Base-by-base conservation (phyloP, 257 asterid genomes). In the Penstemon barbatus region DNA sequence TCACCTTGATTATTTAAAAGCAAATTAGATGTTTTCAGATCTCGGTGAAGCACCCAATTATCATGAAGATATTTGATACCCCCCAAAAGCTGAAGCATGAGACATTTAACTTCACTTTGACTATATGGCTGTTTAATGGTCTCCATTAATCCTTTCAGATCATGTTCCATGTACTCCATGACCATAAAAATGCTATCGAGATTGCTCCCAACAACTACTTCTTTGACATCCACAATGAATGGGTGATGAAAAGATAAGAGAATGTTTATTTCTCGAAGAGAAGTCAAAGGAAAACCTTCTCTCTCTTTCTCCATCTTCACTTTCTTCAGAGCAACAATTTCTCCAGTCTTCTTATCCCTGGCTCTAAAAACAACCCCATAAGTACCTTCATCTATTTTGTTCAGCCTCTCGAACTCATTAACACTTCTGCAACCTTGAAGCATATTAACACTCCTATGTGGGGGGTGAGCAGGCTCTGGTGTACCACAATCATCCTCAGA, bases 131-230 rank as follows among this genome's bases (percentile, higher is more conserved):
- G 97, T 60, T 81, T 86, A 90, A 87, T 92, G 40, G 89, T 79
- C 85, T 92, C 96, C 96, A 92, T 83, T 72, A 92, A 79, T 57
- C 82, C 96, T 80, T 92, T 92, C 18, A 92, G 89, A 77, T 92
- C 98, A 73, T 92, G 98, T 71, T 92, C 98, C 98, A 92, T 92
- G 81, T 92, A 92, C 83, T 92, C 98, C 98, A 92, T 92, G 71
- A 86, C 98, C 97, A 92, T 87, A 77, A 83, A 92, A 68, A 92
- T 92, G 78, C 90, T 83, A 76, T 92, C 97, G 71, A 92, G 90
- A 80, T 61, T 87, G 83, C 84, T 82, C 4, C 98, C 97, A 11
- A 89, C 90, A 65, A 92, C 98, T 59, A 92, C 96, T 85, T 92
- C 98, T 80, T 92, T 92, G 57, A 92, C 98, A 82, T 92, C 95